Base-by-base conservation (phyloP, 768 basidiomycete genomes). In the Kondoa subrosea region DNA sequence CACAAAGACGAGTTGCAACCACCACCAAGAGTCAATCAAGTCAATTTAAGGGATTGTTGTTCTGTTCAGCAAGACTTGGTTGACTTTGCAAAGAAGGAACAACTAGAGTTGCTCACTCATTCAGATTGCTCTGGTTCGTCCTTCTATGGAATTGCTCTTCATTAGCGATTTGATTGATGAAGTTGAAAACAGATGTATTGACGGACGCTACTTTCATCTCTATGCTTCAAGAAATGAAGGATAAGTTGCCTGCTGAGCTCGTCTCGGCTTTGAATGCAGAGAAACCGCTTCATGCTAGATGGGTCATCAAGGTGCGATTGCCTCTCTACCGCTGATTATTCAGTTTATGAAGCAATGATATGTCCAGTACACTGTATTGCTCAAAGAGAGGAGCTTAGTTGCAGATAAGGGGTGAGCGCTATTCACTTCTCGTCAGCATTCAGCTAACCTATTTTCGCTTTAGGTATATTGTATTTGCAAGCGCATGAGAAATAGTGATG, bases 361-460 rank as follows among this genome's bases (percentile, higher is more conserved):
- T n/a, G n/a, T n/a, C n/a, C n/a, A 65, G 60, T 69, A 69, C 62
- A 69, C 69, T 50, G 66, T 69, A 4, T 56, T 69, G n/a, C 59
- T 67, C 2, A 60, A 61, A 16, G 69, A 69, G 32, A 31, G 69
- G 32, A 65, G 57, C 12, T 33, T 69, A 14, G 58, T 69, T 16
- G 69, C 66, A 12, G 69, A 69, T 56, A 69, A 69, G 31, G 69
- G 69, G 64, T 65, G 33, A 16, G 62, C 29, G 58, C 14, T 31
- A 33, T 63, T 16, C 61, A 21, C 30, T 33, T 32, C 61, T 63
- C 26, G n/a, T 63, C 17, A 12, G 3, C 3, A 31, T 63, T 15
- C 61, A 31, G 29, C 8, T 21, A 50, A 50, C 21, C 40, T 8
- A 50, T 50, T 8, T 63, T n/a, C 12, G 8, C n/a, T 15, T 56